Percentiles rank a stretch among this genome's conserved stretches.
These are phyloP conservation scores for Ensete ventricosum DNA, from an alignment of 176 grass and related monocot species.

Conservation along the genomic window DNA sequence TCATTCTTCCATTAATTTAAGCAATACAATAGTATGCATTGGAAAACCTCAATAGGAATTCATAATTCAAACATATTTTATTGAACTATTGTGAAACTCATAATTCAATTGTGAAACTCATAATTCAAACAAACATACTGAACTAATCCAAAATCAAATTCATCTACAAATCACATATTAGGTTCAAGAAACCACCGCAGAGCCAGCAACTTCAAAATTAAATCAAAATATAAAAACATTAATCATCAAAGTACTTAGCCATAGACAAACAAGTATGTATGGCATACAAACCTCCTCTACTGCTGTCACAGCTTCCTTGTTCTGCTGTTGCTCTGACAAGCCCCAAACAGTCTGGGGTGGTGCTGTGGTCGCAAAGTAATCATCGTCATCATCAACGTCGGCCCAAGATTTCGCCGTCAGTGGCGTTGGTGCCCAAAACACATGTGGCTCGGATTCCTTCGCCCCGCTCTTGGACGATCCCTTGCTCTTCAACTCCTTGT, in stretches of 20 bases:
- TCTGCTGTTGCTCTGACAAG: neutral
- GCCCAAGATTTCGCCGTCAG: slow-evolving; percentile 82
- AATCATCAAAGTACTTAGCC: too few species aligned
- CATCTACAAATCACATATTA: too few species aligned
- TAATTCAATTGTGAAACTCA: neutral
- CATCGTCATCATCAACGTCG: slow-evolving; percentile 76
- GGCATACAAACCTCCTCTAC: neutral
- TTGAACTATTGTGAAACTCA: too few species aligned
- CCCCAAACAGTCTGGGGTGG: slow-evolving; percentile 56
- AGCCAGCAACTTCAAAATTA: too few species aligned
- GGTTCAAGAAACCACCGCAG: too few species aligned
- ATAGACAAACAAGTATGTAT: too few species aligned
- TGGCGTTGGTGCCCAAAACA: slow-evolving; percentile 60
- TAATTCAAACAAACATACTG: neutral
- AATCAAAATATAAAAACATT: too few species aligned
- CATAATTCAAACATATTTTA: too few species aligned
- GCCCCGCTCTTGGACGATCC: slow-evolving; percentile 41
- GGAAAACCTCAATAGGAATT: neutral
- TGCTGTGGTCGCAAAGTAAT: slow-evolving; percentile 88
- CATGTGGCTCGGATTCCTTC: slow-evolving; percentile 34
- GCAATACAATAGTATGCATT: too few species aligned
- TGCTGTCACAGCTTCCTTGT: slow-evolving; percentile 2
- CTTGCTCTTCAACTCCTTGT: slow-evolving; percentile 43
- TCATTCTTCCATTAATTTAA: neutral
- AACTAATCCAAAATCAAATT: too few species aligned